Conservation (phyloP, 2,329 filamentous ascomycete genomes). For the Raffaelea albimanens region DNA sequence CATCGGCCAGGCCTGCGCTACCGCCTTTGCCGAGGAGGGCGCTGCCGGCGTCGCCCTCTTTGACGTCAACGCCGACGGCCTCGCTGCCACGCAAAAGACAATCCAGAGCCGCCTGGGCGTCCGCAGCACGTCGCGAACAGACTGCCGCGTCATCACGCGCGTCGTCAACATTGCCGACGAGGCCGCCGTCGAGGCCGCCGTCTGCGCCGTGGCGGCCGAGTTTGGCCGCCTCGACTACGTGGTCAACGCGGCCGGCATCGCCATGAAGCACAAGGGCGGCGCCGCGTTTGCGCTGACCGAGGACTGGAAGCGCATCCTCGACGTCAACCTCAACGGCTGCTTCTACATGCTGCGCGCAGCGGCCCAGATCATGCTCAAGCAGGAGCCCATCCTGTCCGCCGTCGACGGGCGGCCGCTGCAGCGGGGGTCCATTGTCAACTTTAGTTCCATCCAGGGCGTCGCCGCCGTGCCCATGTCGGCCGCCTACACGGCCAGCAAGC, state of each 20-base stretch:
- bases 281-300: constrained; percentile 23
- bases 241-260: constrained; percentile 30
- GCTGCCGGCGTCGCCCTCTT: constrained; percentile 19
- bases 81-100: constrained; percentile 12
- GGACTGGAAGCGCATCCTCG: constrained; percentile 30
- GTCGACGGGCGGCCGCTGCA: constrained; percentile 24
- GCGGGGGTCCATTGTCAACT: constrained; percentile 23
- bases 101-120: constrained; percentile 10
- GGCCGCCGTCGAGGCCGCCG: constrained; percentile 16
- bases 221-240: constrained; percentile 31
- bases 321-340: constrained; percentile 32
- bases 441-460: constrained; percentile 26
- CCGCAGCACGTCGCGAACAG: not conserved
- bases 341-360: constrained; percentile 30
- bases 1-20: constrained; percentile 21
- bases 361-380: constrained; percentile 32
- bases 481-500: constrained; percentile 22
- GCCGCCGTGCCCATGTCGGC: constrained; percentile 24
- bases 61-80: constrained; percentile 15
- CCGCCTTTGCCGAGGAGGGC: constrained; percentile 19
- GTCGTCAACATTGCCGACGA: constrained; percentile 27
- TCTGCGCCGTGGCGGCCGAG: constrained; percentile 16
- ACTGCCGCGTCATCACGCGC: not conserved
- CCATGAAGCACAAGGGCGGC: constrained; percentile 26
- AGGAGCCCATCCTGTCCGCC: constrained; percentile 26